phyloP scores from a whole-genome alignment of 805 yeast species.

The Myxozyma geophila region DNA sequence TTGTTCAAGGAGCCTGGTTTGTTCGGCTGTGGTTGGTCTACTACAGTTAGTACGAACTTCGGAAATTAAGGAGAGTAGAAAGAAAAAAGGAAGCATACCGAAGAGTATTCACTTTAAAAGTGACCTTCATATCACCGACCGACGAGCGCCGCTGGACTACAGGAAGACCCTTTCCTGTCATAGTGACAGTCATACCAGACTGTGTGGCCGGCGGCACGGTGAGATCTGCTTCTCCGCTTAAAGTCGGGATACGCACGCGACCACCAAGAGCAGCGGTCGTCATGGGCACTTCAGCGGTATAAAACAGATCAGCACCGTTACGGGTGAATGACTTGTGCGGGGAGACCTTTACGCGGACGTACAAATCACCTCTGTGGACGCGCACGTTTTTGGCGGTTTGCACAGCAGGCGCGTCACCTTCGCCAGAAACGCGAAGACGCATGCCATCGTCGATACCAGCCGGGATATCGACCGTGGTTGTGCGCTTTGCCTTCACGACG shows the following conservation, averaged over 20 bases:
- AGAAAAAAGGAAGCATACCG: conserved; percentile 34
- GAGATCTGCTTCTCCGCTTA: conserved; percentile 78
- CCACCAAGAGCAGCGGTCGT: conserved; percentile 99
- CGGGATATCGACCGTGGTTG: conserved; percentile 84
- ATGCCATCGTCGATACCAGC: conserved; percentile 87
- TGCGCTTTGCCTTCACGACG: conserved; percentile 65
- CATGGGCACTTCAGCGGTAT: conserved; percentile 73
- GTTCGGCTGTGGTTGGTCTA: conserved; percentile 78
- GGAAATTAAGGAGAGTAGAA: too few species aligned
- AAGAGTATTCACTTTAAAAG: conserved; percentile 69
- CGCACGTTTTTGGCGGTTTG: conserved; percentile 66
- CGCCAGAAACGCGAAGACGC: conserved; percentile 79
- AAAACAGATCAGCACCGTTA: conserved; percentile 66
- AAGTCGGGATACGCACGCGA: conserved; percentile 83
- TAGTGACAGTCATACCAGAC: conserved; percentile 68
- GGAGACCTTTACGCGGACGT: conserved; percentile 76
- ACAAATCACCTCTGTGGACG: conserved; percentile 82
- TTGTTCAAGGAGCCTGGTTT: conserved; percentile 88
- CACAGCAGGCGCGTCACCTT: conserved; percentile 78
- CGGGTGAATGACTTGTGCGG: conserved; percentile 75
- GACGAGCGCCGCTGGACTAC: conserved; percentile 52
- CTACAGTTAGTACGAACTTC: not conserved
- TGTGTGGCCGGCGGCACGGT: conserved; percentile 87
- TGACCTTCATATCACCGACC: conserved; percentile 78
- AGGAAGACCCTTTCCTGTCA: conserved; percentile 90